A percentile compares a stretch with the other conserved stretches of the same genome.
These are phyloP conservation scores for Guyanaporus albipodus DNA, from an alignment of 768 basidiomycete genomes.

Conservation along the genomic window DNA sequence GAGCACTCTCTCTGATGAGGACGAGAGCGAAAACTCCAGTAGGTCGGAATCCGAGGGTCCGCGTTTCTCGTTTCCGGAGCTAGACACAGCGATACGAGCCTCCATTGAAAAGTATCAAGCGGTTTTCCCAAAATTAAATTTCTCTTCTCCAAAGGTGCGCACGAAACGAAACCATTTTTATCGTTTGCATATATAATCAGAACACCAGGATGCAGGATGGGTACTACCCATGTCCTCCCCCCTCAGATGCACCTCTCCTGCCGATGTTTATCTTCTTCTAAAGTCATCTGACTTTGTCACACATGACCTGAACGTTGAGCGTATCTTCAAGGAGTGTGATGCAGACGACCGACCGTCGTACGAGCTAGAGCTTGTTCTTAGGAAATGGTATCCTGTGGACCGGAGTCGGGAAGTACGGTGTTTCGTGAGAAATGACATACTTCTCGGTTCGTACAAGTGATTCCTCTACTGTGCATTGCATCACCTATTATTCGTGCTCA, in stretches of 20 bases:
- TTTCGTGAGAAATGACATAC: slow-evolving; percentile 69
- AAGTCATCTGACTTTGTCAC: slow-evolving; percentile 90
- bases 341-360: slow-evolving; percentile 35
- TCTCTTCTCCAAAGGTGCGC: slow-evolving; percentile 85
- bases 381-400: slow-evolving; percentile 88
- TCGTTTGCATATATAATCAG: slow-evolving; percentile 1
- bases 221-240: slow-evolving; percentile 80
- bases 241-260: slow-evolving; percentile 80
- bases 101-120: slow-evolving; percentile 68
- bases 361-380: slow-evolving; percentile 77
- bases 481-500: background rate
- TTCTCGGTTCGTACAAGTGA: slow-evolving; percentile 56
- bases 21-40: slow-evolving; percentile 36
- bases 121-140: slow-evolving; percentile 95
- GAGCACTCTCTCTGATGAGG: slow-evolving; percentile 60
- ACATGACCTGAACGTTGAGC: slow-evolving; percentile 62
- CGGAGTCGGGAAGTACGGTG: slow-evolving; percentile 83
- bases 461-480: background rate
- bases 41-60: slow-evolving; percentile 33
- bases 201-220: slow-evolving; percentile 84
- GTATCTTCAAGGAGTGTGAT: slow-evolving; percentile 65
- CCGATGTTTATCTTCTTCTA: slow-evolving; percentile 87
- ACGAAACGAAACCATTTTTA: background rate
- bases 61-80: slow-evolving; percentile 70
- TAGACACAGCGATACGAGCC: slow-evolving; percentile 69